Conservation (phyloP, 768 basidiomycete species). For the Pholiota microspora region DNA sequence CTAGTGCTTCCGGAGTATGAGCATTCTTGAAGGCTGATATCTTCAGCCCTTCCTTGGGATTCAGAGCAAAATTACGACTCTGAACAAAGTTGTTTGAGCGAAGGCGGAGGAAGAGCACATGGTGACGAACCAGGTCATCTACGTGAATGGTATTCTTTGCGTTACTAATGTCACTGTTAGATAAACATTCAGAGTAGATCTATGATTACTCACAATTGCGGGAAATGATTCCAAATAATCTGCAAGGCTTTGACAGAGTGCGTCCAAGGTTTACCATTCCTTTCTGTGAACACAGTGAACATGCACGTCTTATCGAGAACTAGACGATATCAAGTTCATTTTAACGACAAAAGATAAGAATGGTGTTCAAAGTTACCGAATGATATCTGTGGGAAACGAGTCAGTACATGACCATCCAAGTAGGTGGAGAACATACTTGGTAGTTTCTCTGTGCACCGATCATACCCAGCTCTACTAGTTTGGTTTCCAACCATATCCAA, state of each 20-base stretch:
- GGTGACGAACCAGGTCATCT: slow-evolving; percentile 64
- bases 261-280: slow-evolving; percentile 70
- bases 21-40: slow-evolving; percentile 81
- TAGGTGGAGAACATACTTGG: slow-evolving; percentile 42
- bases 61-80: slow-evolving; percentile 86
- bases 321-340: slow-evolving; percentile 19
- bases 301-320: slow-evolving; percentile 86
- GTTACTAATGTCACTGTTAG: slow-evolving; percentile 34
- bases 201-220: slow-evolving; percentile 59
- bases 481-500: slow-evolving; percentile 89
- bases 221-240: slow-evolving; percentile 87
- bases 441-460: slow-evolving; percentile 69
- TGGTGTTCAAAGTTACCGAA: slow-evolving; percentile 42
- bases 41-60: slow-evolving; percentile 80
- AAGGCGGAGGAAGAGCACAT: not conserved
- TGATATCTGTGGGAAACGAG: slow-evolving; percentile 43
- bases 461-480: slow-evolving; percentile 85
- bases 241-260: slow-evolving; percentile 82
- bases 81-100: slow-evolving; percentile 22
- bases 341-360: not conserved
- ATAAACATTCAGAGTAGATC: not conserved
- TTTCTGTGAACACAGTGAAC: slow-evolving; percentile 82
- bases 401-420: not conserved
- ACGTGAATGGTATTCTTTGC: slow-evolving; percentile 81
- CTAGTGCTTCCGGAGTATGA: slow-evolving; percentile 58